Base-by-base conservation (phyloP, 1,139 yeast species). In the Hyphopichia buzzinii region DNA sequence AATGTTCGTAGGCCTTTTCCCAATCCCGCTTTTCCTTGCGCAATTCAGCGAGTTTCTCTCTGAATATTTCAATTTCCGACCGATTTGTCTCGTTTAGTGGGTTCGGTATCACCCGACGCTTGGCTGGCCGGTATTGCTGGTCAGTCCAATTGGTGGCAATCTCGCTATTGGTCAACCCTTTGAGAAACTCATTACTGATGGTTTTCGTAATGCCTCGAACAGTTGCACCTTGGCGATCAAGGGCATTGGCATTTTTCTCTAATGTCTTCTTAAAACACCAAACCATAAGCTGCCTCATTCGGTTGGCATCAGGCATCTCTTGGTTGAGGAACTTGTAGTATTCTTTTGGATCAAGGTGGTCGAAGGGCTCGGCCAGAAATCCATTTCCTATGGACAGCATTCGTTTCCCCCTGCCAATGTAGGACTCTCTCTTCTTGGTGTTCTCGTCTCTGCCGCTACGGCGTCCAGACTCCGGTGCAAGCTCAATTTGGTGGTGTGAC, bases 321-420 rank as follows among this genome's bases (percentile, higher is more conserved):
- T 68, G 58, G 43, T 84, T 85, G 25, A 85, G 56, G 46, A 80
- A 79, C 51, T 82, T 83, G 52, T 76, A 78, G 48, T 79, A 79
- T 37, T 80, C 84, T 14, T 61, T 50, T 0, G 73, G 65, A 0
- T 79, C 72, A 2, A 85, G 78, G 33, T 76, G 81, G 2, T 72
- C 71, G 53, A 84, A 92, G 0, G 90, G 90, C 25, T 74, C 74
- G 0, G 85, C 88, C 2, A 62, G 68, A 44, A 78, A 79, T 3
- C 92, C 92, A 50, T 81, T 83, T 0, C 92, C 89, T 11, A 84
- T 74, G 0, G 90, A 81, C 52, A 86, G 84, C 3, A 82, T 76
- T 26, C 94, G 64, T 48, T 81, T 83, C 2, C 94, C 94, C 30
- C 94, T 63, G 35, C 72, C 72, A 33, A 70, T 55, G 42, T 79